Base-by-base conservation (phyloP, 345 rosid species). In the Pistacia integerrima region DNA sequence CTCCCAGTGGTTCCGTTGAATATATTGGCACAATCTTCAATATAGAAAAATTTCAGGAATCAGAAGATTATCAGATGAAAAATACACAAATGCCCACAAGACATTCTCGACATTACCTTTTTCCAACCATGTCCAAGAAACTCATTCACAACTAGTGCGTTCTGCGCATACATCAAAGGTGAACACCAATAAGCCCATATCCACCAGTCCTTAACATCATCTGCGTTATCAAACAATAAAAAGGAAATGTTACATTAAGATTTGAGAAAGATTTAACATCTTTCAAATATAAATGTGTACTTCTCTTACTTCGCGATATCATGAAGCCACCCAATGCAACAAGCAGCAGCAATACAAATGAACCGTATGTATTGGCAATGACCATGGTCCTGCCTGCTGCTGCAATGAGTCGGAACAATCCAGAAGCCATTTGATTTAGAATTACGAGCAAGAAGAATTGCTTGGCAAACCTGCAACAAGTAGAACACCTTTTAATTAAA, bases 131-230 rank as follows among this genome's bases (percentile, higher is more conserved):
- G 57, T 35, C 93, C 96, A 14, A 88, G 89, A 83, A 89, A 90
- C 81, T 94, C 97, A 36, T 93, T 94, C 38, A 83, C 91, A 63
- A 82, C 56, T 1, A 93, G 75, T 1, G 92, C 98, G 33, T 86
- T 91, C 67, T 93, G 97, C 59, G 87, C 94, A 61, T 94, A 94
- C 97, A 89, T 93, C 58, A 94, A 35, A 25, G 98, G 97, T 11
- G 98, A 93, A 68, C 73, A 22, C 97, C 97, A 94, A 79, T 83
- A 94, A 64, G 85, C 97, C 98, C 97, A 93, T 59, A 88, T 83
- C 98, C 97, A 91, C 98, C 97, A 91, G 69, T 87, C 87, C 81
- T 93, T 93, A 9, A 94, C 77, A 61, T 90, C 77, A 7, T 91
- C 98, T 94, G 86, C 67, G 35, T 68, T 28, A 54, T 25, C n/a